Conservation (phyloP, 192 early-diverging fungal species). For the Coemansia sp. region DNA sequence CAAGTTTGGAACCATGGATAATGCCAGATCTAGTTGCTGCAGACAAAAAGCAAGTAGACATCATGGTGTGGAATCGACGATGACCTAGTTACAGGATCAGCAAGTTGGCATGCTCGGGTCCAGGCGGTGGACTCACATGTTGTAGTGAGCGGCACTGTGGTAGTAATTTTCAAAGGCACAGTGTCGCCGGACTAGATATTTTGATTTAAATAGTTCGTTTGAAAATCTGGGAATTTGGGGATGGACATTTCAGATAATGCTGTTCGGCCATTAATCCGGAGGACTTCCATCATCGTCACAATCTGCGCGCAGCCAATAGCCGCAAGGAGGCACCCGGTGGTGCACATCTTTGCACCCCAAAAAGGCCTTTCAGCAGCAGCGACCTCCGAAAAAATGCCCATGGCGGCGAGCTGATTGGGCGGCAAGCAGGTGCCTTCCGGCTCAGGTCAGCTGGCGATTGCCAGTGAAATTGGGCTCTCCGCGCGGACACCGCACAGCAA, state of each 20-base stretch:
- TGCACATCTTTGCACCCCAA: background rate
- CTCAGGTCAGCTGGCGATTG: constrained; percentile 14
- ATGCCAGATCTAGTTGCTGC: too few species aligned
- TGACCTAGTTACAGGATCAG: background rate
- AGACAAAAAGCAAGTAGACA: too few species aligned
- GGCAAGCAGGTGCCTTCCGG: background rate
- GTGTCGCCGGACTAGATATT: background rate
- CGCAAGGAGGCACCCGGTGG: background rate
- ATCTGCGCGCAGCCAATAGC: background rate
- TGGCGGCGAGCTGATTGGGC: constrained; percentile 7
- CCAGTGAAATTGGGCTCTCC: background rate
- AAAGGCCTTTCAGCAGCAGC: background rate
- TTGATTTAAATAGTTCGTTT: background rate
- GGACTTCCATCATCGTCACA: background rate
- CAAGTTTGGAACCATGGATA: too few species aligned
- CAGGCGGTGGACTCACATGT: background rate
- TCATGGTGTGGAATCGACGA: background rate
- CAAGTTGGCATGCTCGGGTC: background rate
- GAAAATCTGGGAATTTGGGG: background rate
- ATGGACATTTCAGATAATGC: background rate
- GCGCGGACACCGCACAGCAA: background rate
- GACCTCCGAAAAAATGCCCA: constrained; percentile 14
- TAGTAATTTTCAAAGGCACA: background rate
- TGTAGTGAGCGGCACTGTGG: background rate
- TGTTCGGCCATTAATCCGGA: background rate